Evolutionary conservation across 768 basidiomycete genomes (phyloP).

Genomic region (Pleurotus sapidus): DNA sequence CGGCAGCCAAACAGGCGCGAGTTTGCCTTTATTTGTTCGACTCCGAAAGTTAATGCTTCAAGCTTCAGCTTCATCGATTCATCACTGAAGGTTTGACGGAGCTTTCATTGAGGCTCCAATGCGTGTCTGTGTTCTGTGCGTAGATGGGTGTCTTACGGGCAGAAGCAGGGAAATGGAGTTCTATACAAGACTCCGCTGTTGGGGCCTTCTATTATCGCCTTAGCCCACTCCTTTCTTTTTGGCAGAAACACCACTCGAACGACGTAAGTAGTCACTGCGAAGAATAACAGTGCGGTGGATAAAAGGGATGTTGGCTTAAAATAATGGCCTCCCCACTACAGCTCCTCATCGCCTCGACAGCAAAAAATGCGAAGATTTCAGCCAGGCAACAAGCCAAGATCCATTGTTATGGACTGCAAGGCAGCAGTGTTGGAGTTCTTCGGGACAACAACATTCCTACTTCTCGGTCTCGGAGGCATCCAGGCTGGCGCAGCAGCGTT

Average conservation of each 20-base stretch:
- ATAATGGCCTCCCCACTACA: neutral
- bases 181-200: too few relatives aligned
- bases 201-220: too few relatives aligned
- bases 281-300: neutral
- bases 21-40: too few relatives aligned
- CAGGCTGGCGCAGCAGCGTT: constrained; percentile 43
- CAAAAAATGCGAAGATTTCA: neutral
- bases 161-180: too few relatives aligned
- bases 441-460: constrained; percentile 60
- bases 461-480: constrained; percentile 63
- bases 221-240: neutral
- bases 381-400: neutral
- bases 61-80: too few relatives aligned
- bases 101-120: too few relatives aligned
- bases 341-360: too few relatives aligned
- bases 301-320: neutral
- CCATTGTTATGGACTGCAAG: constrained; percentile 28
- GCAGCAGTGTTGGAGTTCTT: constrained; percentile 57
- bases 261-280: neutral
- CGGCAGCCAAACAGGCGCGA: too few relatives aligned
- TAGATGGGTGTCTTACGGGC: too few relatives aligned
- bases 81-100: too few relatives aligned
- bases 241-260: neutral
- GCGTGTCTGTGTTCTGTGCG: too few relatives aligned
- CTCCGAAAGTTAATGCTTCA: too few relatives aligned